Percentiles rank a stretch among this genome's conserved stretches.
Conservation (phyloP, 1,139 yeast genomes). For the Suhomyces ambrosiae region DNA sequence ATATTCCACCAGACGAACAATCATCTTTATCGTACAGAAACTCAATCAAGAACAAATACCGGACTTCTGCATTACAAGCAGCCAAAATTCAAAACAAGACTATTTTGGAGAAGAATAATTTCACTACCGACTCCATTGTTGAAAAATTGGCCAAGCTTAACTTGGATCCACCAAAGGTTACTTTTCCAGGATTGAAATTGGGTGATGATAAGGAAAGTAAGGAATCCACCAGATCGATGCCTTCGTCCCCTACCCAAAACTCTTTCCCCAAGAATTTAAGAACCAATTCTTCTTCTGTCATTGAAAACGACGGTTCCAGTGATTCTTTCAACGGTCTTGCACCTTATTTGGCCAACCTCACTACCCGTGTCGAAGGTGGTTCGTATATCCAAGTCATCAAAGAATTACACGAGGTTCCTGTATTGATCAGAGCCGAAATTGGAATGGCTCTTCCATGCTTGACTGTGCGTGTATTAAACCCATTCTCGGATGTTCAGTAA, state of each 20-base stretch:
- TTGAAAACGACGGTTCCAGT: slow-evolving; percentile 19
- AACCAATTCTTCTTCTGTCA: slow-evolving; percentile 28
- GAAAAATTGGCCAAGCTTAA: slow-evolving; percentile 53
- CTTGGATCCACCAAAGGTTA: slow-evolving; percentile 54
- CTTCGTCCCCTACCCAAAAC: slow-evolving; percentile 31
- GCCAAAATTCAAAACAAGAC: slow-evolving; percentile 57
- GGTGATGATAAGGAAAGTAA: slow-evolving; percentile 10
- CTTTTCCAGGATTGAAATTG: slow-evolving; percentile 34
- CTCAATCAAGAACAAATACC: slow-evolving; percentile 76
- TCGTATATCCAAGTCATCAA: slow-evolving; percentile 73
- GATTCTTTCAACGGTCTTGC: slow-evolving; percentile 43
- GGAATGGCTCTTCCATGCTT: slow-evolving; percentile 96
- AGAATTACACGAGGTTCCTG: slow-evolving; percentile 79
- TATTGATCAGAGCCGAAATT: slow-evolving; percentile 84
- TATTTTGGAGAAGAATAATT: slow-evolving; percentile 30
- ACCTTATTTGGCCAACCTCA: slow-evolving; percentile 58
- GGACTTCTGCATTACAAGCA: slow-evolving; percentile 71
- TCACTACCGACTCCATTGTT: slow-evolving; percentile 44
- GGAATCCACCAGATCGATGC: slow-evolving; percentile 28
- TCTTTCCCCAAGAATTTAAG: slow-evolving; percentile 28
- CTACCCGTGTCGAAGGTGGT: slow-evolving; percentile 63
- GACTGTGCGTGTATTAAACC: slow-evolving; percentile 91
- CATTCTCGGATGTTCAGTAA: slow-evolving; percentile 49
- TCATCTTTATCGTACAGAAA: slow-evolving; percentile 73
- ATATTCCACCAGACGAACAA: slow-evolving; percentile 84